phyloP scores from a whole-genome alignment of 441 rosid genomes.

The Adansonia gregorii region DNA sequence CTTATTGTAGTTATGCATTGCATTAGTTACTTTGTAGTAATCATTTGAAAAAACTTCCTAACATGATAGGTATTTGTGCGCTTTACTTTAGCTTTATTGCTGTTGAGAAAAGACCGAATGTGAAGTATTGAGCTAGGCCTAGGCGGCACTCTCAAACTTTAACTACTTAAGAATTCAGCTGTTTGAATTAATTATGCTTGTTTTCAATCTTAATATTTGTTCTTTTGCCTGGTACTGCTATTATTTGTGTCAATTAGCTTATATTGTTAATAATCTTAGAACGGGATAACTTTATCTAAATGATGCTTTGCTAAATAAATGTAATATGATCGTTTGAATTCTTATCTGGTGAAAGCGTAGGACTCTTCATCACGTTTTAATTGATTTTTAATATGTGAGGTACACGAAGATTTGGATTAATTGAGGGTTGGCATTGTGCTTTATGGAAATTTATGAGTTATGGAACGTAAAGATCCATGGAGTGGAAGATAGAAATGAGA shows the following conservation, averaged over 20 bases:
- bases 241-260: not conserved
- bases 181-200: not conserved
- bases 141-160: not conserved
- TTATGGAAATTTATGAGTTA: not conserved
- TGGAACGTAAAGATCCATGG: not conserved
- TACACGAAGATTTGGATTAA: not conserved
- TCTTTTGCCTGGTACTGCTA: not conserved
- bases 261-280: not conserved
- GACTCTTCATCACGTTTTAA: not conserved
- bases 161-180: slow-evolving; percentile 2
- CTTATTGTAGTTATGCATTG: not conserved
- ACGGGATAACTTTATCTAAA: not conserved
- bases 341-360: not conserved
- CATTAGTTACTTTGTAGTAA: not conserved
- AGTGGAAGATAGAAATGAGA: not conserved
- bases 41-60: not conserved
- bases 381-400: not conserved
- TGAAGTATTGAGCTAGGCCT: slow-evolving; percentile 8
- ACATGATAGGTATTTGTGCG: not conserved
- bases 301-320: not conserved
- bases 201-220: not conserved
- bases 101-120: not conserved
- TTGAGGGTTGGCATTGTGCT: too few species aligned
- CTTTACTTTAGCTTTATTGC: not conserved
- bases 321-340: not conserved